Base-by-base conservation (phyloP, 1,139 yeast genomes). In the Blastobotrys buckinghamii region DNA sequence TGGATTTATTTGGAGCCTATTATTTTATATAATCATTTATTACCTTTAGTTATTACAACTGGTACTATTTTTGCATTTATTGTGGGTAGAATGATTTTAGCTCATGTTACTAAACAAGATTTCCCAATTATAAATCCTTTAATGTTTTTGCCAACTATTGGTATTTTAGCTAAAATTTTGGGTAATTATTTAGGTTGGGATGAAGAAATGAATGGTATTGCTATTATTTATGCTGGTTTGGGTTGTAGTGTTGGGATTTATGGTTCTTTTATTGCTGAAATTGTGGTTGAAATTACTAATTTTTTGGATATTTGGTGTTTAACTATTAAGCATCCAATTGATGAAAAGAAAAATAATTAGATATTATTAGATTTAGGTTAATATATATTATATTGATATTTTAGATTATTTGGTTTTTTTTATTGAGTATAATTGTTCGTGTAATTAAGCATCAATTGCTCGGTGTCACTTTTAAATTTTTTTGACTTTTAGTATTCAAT, bases 51-150 rank as follows among this genome's bases (percentile, higher is more conserved):
- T 29, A 62, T 86, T 34, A 76, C 87, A 1, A 77, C 84, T 55
- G 96, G 96, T 3, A 74, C 84, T 35, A 75, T 86, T 1, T 70
- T 84, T 59, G 96, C 97, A 0, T 84, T 87, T 60, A 74, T 80
- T 1, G 97, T 90, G 19, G 97, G 97, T 4, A 78, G 95, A 63
- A 87, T 90, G 58, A 90, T 90, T 60, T 74, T 86, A 51, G 94
- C 89, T 2, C 97, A 90, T 66, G 79, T 90, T 60, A 88, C 97
- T 0, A 69, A 77, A 50, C 95, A 87, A 62, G 61, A 69, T 2
- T 90, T 85, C 73, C 97, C 97, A 44, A 69, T 73, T 64, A 58
- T 76, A 52, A 86, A 87, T 53, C 76, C 82, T 29, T 88, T 95
- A 39, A 76, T 82, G 75, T 71, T 78, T 44, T 71, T 84, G 29